Percentiles rank a stretch among this genome's conserved stretches.
Evolutionary conservation across 768 basidiomycete species (phyloP).

Genomic region (Fomitopsis pulvina): DNA sequence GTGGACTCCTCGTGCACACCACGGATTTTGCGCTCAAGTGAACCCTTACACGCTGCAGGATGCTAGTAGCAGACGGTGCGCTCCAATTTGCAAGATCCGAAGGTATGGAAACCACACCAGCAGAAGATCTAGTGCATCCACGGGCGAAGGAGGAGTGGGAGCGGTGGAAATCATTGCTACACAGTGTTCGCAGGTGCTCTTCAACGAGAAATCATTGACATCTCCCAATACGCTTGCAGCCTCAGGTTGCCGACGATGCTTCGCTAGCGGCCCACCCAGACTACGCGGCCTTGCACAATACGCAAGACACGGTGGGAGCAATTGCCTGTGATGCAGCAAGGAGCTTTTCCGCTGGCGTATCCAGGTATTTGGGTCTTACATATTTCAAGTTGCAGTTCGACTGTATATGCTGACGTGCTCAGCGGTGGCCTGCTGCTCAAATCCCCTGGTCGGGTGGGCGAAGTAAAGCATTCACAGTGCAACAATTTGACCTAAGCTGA

Average conservation of each 20-base stretch:
- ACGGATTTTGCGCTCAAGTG: neutral
- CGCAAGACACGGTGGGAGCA: conserved; percentile 84
- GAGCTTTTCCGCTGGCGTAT: conserved; percentile 64
- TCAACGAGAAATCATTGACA: no score
- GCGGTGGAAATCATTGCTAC: conserved; percentile 49
- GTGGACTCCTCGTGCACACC: conserved; percentile 13
- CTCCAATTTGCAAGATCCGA: conserved; percentile 38
- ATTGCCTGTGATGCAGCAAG: conserved; percentile 42
- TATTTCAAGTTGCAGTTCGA: no score
- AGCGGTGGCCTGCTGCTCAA: conserved; percentile 83
- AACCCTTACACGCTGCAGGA: conserved; percentile 28
- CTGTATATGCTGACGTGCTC: neutral
- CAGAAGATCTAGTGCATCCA: conserved; percentile 43
- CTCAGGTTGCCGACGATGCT: neutral
- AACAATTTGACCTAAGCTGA: neutral
- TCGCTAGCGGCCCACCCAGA: neutral
- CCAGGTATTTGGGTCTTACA: conserved; percentile 36
- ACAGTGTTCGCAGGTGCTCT: no score
- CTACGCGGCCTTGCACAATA: conserved; percentile 21
- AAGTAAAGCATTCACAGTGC: conserved; percentile 36
- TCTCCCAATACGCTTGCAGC: no score
- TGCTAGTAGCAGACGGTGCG: conserved; percentile 59
- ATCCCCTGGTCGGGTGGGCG: conserved; percentile 65
- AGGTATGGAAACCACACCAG: conserved; percentile 29
- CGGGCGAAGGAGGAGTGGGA: conserved; percentile 49